A percentile compares a stretch with the other conserved stretches of the same genome.
phyloP scores from a whole-genome alignment of 2,329 filamentous ascomycete species.

The Knufia petricola region DNA sequence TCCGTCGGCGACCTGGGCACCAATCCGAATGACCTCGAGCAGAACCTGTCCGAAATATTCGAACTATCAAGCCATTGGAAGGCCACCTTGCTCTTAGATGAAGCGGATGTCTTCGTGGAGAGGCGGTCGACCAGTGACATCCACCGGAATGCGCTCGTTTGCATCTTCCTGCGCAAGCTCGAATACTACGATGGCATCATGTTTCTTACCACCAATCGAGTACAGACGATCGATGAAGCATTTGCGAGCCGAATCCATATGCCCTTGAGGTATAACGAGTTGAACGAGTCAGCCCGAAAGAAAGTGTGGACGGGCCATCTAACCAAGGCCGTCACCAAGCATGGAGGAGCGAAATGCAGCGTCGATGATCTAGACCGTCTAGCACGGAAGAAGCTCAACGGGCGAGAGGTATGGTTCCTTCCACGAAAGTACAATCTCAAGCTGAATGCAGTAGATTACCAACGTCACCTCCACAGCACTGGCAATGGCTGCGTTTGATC shows the following conservation, averaged over 20 bases:
- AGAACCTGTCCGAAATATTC: neutral
- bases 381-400: slow-evolving; percentile 22
- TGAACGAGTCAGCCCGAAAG: slow-evolving; percentile 32
- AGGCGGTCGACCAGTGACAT: slow-evolving; percentile 7
- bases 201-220: slow-evolving; percentile 28
- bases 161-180: slow-evolving; percentile 20
- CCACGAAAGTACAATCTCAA: neutral
- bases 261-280: slow-evolving; percentile 19
- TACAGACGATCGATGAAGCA: slow-evolving; percentile 27
- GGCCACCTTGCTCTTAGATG: slow-evolving; percentile 15
- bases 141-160: slow-evolving; percentile 13
- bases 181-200: slow-evolving; percentile 26
- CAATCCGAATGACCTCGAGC: neutral
- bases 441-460: slow-evolving; percentile 3
- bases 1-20: slow-evolving; percentile 26
- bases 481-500: no score
- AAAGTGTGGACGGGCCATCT: slow-evolving; percentile 26
- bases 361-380: slow-evolving; percentile 12
- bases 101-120: slow-evolving; percentile 12
- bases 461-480: neutral
- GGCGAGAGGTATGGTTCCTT: neutral
- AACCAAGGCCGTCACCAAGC: neutral
- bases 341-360: neutral
- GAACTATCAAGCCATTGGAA: slow-evolving; percentile 10
- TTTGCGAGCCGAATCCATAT: slow-evolving; percentile 27